Evolutionary conservation across 2,329 filamentous ascomycete genomes (phyloP).

Genomic region (Clarireedia paspali): DNA sequence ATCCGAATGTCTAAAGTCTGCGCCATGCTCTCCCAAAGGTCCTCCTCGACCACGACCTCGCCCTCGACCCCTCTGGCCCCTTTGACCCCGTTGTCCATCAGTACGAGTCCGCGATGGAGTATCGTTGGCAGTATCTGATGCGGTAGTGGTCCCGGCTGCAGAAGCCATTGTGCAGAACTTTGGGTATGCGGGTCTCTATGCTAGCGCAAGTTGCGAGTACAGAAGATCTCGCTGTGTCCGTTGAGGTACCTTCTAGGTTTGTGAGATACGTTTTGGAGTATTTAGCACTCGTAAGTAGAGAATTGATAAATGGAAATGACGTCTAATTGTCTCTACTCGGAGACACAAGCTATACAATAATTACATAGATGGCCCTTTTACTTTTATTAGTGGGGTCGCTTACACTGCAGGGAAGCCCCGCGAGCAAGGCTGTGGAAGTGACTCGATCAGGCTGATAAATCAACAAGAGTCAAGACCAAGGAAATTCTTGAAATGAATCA

Average conservation of each 20-base stretch:
- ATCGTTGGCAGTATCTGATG: neutral
- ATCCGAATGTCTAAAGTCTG: constrained; percentile 20
- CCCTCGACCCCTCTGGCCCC: constrained; percentile 32
- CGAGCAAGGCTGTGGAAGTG: constrained; percentile 2
- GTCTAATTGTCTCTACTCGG: neutral
- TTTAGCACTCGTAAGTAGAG: no score
- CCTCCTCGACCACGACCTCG: constrained; percentile 10
- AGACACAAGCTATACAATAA: neutral
- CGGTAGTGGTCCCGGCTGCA: constrained; percentile 9
- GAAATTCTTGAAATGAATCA: neutral
- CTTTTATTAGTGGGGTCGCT: neutral
- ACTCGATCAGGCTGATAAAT: constrained; percentile 5
- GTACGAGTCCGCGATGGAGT: constrained; percentile 11
- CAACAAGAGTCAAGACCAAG: neutral
- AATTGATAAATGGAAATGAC: neutral
- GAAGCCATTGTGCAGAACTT: constrained; percentile 5
- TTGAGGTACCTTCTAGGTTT: neutral
- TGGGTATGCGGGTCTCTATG: neutral
- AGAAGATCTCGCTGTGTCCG: neutral
- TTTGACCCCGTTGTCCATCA: constrained; percentile 31
- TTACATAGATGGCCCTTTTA: neutral
- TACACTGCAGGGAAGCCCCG: neutral
- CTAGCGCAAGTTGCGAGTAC: neutral
- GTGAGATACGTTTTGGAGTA: no score
- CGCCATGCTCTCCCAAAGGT: constrained; percentile 15